Percentiles rank a stretch among this genome's conserved stretches.
phyloP scores from a whole-genome alignment of 805 yeast genomes.

The Kuraishia hungarica region DNA sequence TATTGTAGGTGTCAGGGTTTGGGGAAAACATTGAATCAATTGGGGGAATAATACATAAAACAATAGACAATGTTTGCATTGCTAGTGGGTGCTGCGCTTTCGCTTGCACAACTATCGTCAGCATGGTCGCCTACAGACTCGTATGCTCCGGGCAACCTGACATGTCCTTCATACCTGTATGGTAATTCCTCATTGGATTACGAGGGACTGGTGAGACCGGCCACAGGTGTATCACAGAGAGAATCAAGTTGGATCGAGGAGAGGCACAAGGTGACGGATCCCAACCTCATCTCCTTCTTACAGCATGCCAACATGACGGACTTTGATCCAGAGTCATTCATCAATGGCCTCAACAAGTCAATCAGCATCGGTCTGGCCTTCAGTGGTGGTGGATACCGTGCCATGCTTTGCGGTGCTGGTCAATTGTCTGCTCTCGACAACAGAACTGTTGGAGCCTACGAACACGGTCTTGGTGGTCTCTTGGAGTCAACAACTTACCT shows the following conservation, averaged over 20 bases:
- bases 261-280: constrained; percentile 37
- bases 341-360: constrained; percentile 28
- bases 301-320: constrained; percentile 35
- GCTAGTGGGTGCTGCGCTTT: background rate
- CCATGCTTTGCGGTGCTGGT: constrained; percentile 84
- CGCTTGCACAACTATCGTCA: background rate
- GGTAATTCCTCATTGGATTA: constrained; percentile 8
- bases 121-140: constrained; percentile 49
- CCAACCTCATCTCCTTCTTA: constrained; percentile 36
- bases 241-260: constrained; percentile 47
- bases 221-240: constrained; percentile 31
- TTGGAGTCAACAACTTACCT: constrained; percentile 63
- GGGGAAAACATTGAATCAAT: too few relatives aligned
- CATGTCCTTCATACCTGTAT: constrained; percentile 35
- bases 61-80: background rate
- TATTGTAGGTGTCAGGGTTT: too few relatives aligned
- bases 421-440: constrained; percentile 71
- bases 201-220: constrained; percentile 32
- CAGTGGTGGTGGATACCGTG: constrained; percentile 88
- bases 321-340: constrained; percentile 35
- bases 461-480: constrained; percentile 62
- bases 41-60: background rate
- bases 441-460: constrained; percentile 46
- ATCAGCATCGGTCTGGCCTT: constrained; percentile 52
- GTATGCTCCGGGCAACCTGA: constrained; percentile 53